Evolutionary conservation across 1,139 yeast species (phyloP).

Genomic region (Blastobotrys capitulatus): DNA sequence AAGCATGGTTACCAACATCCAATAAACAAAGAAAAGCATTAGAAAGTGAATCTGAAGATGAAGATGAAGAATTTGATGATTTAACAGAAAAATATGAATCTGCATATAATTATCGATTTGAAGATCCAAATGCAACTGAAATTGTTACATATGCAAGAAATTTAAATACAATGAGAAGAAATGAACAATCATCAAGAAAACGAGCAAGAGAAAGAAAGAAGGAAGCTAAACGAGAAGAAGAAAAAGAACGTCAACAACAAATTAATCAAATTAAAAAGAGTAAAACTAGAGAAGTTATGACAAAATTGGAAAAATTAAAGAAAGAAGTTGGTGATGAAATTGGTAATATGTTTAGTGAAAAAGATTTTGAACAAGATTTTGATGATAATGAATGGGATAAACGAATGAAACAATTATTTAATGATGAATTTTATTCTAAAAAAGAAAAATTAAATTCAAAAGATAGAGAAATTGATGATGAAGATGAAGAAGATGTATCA

Average conservation of each 20-base stretch:
- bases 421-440: conserved; percentile 66
- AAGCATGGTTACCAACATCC: conserved; percentile 82
- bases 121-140: conserved; percentile 86
- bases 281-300: conserved; percentile 73
- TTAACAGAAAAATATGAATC: conserved; percentile 88
- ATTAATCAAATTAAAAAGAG: conserved; percentile 67
- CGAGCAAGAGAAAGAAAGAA: conserved; percentile 71
- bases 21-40: conserved; percentile 53
- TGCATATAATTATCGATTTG: conserved; percentile 92
- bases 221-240: conserved; percentile 48
- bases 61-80: conserved; percentile 84
- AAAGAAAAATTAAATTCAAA: conserved; percentile 48
- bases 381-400: conserved; percentile 90
- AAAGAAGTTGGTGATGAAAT: conserved; percentile 79
- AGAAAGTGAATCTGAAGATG: conserved; percentile 46
- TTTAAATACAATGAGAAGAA: conserved; percentile 86
- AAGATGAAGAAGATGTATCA: conserved; percentile 23
- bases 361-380: conserved; percentile 79
- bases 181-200: conserved; percentile 68
- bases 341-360: conserved; percentile 61
- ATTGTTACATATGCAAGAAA: conserved; percentile 95
- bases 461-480: conserved; percentile 27
- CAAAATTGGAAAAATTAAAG: conserved; percentile 68
- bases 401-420: conserved; percentile 77
- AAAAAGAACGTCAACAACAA: conserved; percentile 52